These are phyloP conservation scores for Backusella luteola DNA, from an alignment of 192 early-diverging fungal species.

Conservation along the genomic window DNA sequence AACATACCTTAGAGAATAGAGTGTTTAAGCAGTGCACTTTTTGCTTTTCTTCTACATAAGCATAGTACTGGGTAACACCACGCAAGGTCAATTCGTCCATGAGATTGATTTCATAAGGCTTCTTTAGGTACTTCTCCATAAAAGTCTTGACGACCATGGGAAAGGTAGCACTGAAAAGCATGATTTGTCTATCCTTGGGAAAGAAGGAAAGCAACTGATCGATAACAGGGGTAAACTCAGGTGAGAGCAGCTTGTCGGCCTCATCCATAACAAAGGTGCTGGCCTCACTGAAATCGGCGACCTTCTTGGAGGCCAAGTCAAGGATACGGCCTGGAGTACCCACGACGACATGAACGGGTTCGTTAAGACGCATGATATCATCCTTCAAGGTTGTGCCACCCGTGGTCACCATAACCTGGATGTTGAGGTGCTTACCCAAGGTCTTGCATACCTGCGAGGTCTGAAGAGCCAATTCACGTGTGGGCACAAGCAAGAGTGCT, in stretches of 20 bases:
- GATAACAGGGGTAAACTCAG: constrained; percentile 98
- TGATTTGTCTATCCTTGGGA: constrained; percentile 87
- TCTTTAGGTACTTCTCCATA: constrained; percentile 94
- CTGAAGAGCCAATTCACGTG: constrained; percentile 96
- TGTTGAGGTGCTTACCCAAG: constrained; percentile 92
- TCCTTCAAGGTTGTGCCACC: constrained; percentile 98
- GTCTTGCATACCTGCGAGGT: constrained; percentile 99
- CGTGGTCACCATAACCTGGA: constrained; percentile 99
- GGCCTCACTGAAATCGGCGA: constrained; percentile 89
- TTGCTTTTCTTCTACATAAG: constrained; percentile 97
- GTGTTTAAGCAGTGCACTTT: constrained; percentile 96
- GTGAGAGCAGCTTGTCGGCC: constrained; percentile 97
- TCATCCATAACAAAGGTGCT: constrained; percentile 98
- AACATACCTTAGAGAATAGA: constrained; percentile 85
- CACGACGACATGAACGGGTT: constrained; percentile 95
- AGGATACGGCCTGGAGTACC: constrained; percentile 97
- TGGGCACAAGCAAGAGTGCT: constrained; percentile 92
- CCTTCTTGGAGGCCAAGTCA: constrained; percentile 92
- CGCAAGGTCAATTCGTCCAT: constrained; percentile 99
- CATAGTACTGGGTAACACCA: constrained; percentile 99
- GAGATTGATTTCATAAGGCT: constrained; percentile 98
- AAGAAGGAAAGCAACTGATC: constrained; percentile 94
- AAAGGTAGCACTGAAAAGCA: constrained; percentile 97
- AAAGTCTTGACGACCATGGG: constrained; percentile 97
- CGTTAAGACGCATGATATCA: constrained; percentile 93